Conservation (phyloP, 2,329 filamentous ascomycete species). For the Sarocladium strictum region DNA sequence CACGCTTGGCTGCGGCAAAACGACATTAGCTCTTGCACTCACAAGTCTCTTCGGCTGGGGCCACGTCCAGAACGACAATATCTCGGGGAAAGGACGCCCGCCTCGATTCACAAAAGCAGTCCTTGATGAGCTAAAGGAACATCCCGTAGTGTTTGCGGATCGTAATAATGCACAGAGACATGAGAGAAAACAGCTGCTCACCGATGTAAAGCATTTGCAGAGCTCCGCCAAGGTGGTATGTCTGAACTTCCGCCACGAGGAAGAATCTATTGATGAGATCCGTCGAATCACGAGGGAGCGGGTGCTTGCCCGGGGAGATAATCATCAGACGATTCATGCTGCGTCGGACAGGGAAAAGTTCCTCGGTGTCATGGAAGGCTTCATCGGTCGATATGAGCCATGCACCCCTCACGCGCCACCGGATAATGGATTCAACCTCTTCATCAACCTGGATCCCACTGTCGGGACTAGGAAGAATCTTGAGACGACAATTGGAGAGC, state of each 20-base stretch:
- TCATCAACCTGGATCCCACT: constrained; percentile 79
- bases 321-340: constrained; percentile 96
- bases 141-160: constrained; percentile 79
- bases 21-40: constrained; percentile 79
- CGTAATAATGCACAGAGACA: constrained; percentile 88
- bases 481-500: constrained; percentile 65
- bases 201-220: constrained; percentile 62
- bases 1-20: constrained; percentile 95
- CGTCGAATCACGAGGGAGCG: constrained; percentile 69
- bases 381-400: constrained; percentile 79
- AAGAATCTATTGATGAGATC: constrained; percentile 68
- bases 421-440: constrained; percentile 73
- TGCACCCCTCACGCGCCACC: constrained; percentile 61
- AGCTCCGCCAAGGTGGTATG: constrained; percentile 69
- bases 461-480: constrained; percentile 78
- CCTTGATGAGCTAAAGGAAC: constrained; percentile 54
- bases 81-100: constrained; percentile 71
- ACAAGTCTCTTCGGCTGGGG: constrained; percentile 83
- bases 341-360: constrained; percentile 68
- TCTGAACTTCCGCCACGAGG: constrained; percentile 80
- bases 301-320: constrained; percentile 82
- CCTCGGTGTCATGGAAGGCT: constrained; percentile 89
- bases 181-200: constrained; percentile 82
- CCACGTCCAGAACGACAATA: constrained; percentile 95
- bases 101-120: constrained; percentile 71